Evolutionary conservation across 169 alveolate genomes (phyloP).

Genomic region (Theileria equi): DNA sequence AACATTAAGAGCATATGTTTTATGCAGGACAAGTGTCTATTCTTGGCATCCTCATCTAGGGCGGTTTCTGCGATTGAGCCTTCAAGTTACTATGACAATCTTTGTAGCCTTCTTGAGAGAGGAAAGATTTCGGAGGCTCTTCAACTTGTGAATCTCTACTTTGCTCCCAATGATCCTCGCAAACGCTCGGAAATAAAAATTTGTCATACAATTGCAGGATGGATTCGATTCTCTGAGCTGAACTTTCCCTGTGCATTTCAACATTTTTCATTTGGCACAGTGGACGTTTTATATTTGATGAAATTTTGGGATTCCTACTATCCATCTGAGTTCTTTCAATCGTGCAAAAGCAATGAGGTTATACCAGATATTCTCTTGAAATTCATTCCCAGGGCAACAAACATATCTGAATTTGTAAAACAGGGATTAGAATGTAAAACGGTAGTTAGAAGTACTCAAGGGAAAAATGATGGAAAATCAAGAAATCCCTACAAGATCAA

Average conservation of each 20-base stretch:
- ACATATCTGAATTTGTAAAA: constrained; percentile 31
- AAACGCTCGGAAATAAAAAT: constrained; percentile 16
- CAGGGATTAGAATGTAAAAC: too few relatives aligned
- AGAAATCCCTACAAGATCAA: not conserved
- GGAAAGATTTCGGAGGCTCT: constrained; percentile 45
- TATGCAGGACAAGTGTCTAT: constrained; percentile 24
- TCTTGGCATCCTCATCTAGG: constrained; percentile 44
- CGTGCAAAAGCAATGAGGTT: constrained; percentile 20
- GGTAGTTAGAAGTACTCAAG: too few relatives aligned
- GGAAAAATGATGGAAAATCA: constrained; percentile 2
- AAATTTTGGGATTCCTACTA: constrained; percentile 49
- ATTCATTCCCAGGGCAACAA: constrained; percentile 26
- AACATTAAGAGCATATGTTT: constrained; percentile 10
- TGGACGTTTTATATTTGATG: constrained; percentile 42
- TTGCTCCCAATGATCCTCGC: constrained; percentile 27
- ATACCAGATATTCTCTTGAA: constrained; percentile 28
- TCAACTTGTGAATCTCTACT: constrained; percentile 46
- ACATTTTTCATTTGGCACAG: constrained; percentile 57
- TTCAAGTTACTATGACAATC: constrained; percentile 19
- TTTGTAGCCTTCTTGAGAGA: constrained; percentile 17
- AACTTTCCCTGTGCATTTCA: constrained; percentile 59
- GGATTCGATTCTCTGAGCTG: constrained; percentile 44
- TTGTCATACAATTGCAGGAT: constrained; percentile 60
- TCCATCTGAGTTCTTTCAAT: constrained; percentile 25
- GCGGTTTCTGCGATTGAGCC: constrained; percentile 34